Base-by-base conservation (phyloP, 2,329 filamentous ascomycete genomes). In the Sclerotinia subarctica region DNA sequence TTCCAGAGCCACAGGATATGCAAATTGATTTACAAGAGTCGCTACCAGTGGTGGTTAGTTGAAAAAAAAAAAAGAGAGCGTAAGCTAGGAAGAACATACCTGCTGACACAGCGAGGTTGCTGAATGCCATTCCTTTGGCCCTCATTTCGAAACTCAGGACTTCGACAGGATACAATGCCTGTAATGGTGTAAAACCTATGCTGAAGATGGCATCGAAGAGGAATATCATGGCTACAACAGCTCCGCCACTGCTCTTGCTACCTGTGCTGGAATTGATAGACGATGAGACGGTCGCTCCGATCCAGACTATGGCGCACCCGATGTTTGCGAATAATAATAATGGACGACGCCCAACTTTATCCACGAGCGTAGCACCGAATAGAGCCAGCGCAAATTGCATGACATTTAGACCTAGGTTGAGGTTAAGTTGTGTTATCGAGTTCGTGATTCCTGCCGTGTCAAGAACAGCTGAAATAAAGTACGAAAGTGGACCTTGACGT, bases 301-400 rank as follows among this genome's bases (percentile, higher is more conserved):
- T 76, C 79, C 84, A 85, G 70, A 84, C 78, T 26, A 82, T 72
- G 51, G 81, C 81, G 64, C 82, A 80, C 29, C 79, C 79, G 1
- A 80, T 77, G 72, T 83, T 81, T 32, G 81, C 83, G 69, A 81
- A 81, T 65, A 86, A 75, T 56, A 86, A 78, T 49, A 85, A 77
- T 29, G 83, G 83, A 2, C 86, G 83, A 38, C 86, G 85, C n/a
- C 86, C 85, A 8, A 88, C 68, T 0, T 80, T 80, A 46, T 88
- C 86, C 2, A 84, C 84, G 68, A 88, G 79, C 24, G 81, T 78
- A 6, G 85, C 83, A 64, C 86, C 86, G 0, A 82, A 73, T 49
- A 85, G 78, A 42, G 84, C 82, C 71, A 82, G 83, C 29, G 86
- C 76, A 17, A 85, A 81, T 19, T 84, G 83, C 74, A 86, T 84